These are phyloP conservation scores for Entonaema liquescens DNA, from an alignment of 495 filamentous ascomycete species.

Conservation along the genomic window DNA sequence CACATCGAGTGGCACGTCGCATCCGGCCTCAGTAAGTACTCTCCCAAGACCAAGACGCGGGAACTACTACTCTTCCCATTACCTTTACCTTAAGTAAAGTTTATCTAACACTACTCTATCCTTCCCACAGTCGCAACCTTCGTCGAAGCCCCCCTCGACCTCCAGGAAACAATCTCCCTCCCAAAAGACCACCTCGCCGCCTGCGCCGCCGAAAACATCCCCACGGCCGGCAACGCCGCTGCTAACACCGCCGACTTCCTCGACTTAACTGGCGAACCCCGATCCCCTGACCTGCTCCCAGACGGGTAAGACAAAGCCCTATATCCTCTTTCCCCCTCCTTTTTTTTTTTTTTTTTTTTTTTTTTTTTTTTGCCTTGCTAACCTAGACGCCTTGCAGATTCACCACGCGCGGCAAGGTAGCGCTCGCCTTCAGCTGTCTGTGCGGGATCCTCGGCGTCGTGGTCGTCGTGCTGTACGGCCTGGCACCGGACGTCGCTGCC, in stretches of 20 bases:
- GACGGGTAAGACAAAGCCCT: constrained; percentile 56
- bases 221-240: constrained; percentile 76
- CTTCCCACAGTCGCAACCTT: constrained; percentile 62
- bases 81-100: too few relatives aligned
- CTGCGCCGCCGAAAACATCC: constrained; percentile 62
- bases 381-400: constrained; percentile 56
- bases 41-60: too few relatives aligned
- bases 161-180: constrained; percentile 69
- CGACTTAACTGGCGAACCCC: constrained; percentile 70
- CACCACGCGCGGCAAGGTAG: constrained; percentile 74
- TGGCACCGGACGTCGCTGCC: constrained; percentile 45
- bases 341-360: too few relatives aligned
- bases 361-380: too few relatives aligned
- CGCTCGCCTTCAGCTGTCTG: constrained; percentile 75
- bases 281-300: constrained; percentile 64
- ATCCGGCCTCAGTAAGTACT: constrained; percentile 62
- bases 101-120: too few relatives aligned
- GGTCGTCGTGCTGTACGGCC: constrained; percentile 73
- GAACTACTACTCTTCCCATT: too few relatives aligned
- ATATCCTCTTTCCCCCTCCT: not conserved
- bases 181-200: constrained; percentile 68
- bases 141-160: constrained; percentile 64
- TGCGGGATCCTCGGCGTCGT: constrained; percentile 76
- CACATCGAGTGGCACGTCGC: constrained; percentile 77
- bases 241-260: constrained; percentile 71